Base-by-base conservation (phyloP, 257 asterid genomes). In the Ligustrum vulgare region DNA sequence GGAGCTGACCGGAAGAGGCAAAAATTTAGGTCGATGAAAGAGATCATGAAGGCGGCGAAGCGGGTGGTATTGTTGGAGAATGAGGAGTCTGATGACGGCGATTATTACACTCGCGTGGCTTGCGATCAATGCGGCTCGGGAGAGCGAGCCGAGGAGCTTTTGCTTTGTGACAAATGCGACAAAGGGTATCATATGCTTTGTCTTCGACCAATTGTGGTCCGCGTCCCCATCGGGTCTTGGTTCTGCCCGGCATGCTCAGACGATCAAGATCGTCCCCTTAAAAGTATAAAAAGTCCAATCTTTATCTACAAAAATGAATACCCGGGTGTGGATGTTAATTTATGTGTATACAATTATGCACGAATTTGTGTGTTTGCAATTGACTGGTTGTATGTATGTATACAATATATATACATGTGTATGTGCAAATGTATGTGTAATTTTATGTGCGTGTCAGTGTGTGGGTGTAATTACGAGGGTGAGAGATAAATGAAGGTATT, bases 61-160 rank as follows among this genome's bases (percentile, higher is more conserved):
- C 80, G 84, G 22, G 92, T 77, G 78, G 85, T 73, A 75, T 56
- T 25, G 69, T 15, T n/a, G 36, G 74, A 64, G 32, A 67, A 49
- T 8, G 79, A 62, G 3, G 82, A 77, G 0, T 51, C 63, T 20
- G 79, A 39, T 41, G 79, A 73, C 65, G 78, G 77, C 0, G 89
- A 77, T 69, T 13, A 67, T 2, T 84, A 81, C 33, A 74, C 71
- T 73, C 76, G 78, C 11, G 32, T 84, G 85, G 79, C 72, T 32
- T 93, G 98, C 74, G 86, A 87, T 80, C 87, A 88, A 89, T 93
- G 98, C 81, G 93, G 91, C 73, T 88, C 84, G 56, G 98, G 94
- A 2, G 90, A 93, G 69, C 80, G 80, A 54, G 89, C 47, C 31
- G 93, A 91, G 4, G 88, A 89, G 90, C 77, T 91, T 51, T 71